Base-by-base conservation (phyloP, 176 grass and related monocot species). In the Bolboschoenus planiculmis region DNA sequence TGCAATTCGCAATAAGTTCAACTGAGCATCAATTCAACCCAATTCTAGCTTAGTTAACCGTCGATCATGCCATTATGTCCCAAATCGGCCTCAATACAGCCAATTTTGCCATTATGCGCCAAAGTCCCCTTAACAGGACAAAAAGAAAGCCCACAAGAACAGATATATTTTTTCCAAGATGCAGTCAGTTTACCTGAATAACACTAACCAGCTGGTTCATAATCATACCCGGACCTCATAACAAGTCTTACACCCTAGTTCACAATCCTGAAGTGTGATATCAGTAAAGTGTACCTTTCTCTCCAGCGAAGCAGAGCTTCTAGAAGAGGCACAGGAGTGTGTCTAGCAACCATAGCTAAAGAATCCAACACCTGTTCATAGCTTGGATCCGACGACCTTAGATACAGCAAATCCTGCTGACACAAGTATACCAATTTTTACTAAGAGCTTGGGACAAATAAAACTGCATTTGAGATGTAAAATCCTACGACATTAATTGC, bases 251-350 rank as follows among this genome's bases (percentile, higher is more conserved):
- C 40, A 70, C 35, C 65, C 65, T 66, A 42, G 18, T 42, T 42
- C 36, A 23, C 2, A 21, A 43, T 24, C 20, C 66, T 71, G 13
- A 50, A 48, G 43, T 31, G 5, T 30, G 26, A 75, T 11, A 10
- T 43, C 36, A 60, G n/a, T 60, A 42, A 59, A 39, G 67, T 31
- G 37, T 87, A 99, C 96, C 90, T 93, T 61, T 99, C 96, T 90
- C 96, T 95, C 96, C 96, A 99, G 23, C 92, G 89, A 88, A 99
- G 96, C 89, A 99, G 92, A 80, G 96, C 96, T 86, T 99, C 96
- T 55, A 99, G 54, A 88, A 99, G 96, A 80, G 96, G 96, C 74
- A 95, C 88, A 71, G 96, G 96, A 40, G 96, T 99, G 78, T 99
- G 96, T 43, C 89, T 92, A 16, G 96, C 92, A 68, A 99, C 92